These are phyloP conservation scores for Fusarium sambucinum DNA, from an alignment of 2,329 filamentous ascomycete species.

Conservation along the genomic window DNA sequence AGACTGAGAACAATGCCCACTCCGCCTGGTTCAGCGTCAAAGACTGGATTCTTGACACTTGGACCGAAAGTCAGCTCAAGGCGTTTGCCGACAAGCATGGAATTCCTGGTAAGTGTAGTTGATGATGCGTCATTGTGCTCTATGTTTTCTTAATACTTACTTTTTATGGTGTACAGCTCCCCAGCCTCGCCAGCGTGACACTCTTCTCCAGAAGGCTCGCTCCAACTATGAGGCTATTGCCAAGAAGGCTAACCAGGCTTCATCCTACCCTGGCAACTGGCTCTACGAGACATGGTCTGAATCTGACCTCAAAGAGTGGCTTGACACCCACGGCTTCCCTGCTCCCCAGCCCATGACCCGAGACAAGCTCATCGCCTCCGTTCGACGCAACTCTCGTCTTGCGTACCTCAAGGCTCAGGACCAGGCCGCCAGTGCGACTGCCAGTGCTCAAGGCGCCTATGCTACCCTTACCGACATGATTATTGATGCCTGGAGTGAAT, in stretches of 20 bases:
- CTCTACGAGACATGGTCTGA: slow-evolving; percentile 91
- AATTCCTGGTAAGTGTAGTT: slow-evolving; percentile 70
- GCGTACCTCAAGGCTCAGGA: slow-evolving; percentile 77
- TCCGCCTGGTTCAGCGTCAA: slow-evolving; percentile 78
- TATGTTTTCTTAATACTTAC: not conserved
- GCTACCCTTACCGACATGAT: slow-evolving; percentile 83
- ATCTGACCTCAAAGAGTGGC: slow-evolving; percentile 93
- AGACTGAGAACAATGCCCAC: slow-evolving; percentile 81
- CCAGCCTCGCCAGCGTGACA: slow-evolving; percentile 87
- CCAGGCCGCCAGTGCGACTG: slow-evolving; percentile 69
- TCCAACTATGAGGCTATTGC: slow-evolving; percentile 84
- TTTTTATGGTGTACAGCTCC: slow-evolving; percentile 65
- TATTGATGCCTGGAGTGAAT: slow-evolving; percentile 90
- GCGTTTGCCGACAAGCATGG: slow-evolving; percentile 89
- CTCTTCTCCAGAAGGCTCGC: slow-evolving; percentile 80
- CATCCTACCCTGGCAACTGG: slow-evolving; percentile 94
- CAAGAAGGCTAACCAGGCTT: slow-evolving; percentile 79
- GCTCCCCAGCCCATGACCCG: slow-evolving; percentile 86
- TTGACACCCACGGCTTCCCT: slow-evolving; percentile 87
- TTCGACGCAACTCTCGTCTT: slow-evolving; percentile 90
- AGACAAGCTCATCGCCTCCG: slow-evolving; percentile 87
- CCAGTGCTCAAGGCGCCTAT: slow-evolving; percentile 77
- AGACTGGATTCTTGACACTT: slow-evolving; percentile 96
- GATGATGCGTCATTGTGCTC: no score
- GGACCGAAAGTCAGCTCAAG: slow-evolving; percentile 94